These are phyloP conservation scores for Pseudogymnoascus sp. DNA, from an alignment of 2,329 filamentous ascomycete species.

Conservation along the genomic window DNA sequence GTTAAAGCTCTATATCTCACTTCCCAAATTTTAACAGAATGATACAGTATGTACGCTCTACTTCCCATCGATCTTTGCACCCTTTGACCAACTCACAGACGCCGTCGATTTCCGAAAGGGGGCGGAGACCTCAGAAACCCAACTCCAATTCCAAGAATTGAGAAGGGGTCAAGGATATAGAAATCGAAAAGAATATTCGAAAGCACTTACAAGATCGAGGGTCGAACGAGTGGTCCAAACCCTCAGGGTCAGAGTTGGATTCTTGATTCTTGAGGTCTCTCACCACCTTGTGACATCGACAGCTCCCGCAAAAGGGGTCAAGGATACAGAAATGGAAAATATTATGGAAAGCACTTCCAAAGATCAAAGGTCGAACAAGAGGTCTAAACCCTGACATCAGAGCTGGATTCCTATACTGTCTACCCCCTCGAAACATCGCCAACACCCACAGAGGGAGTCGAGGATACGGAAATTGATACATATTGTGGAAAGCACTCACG, in stretches of 20 bases:
- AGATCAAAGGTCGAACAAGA: background rate
- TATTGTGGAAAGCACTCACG: background rate
- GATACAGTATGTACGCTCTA: background rate
- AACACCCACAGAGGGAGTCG: background rate
- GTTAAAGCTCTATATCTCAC: background rate
- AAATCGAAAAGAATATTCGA: too few relatives aligned
- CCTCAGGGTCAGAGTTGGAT: background rate
- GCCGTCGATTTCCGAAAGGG: too few relatives aligned
- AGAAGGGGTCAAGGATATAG: too few relatives aligned
- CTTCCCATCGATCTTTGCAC: background rate
- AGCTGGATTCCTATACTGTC: background rate
- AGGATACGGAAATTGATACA: background rate
- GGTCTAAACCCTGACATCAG: background rate
- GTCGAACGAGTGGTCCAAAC: too few relatives aligned
- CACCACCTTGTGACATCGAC: too few relatives aligned
- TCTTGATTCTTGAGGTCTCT: background rate
- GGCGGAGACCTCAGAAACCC: too few relatives aligned
- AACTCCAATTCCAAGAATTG: too few relatives aligned
- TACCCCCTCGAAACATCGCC: background rate
- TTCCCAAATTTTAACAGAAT: too few relatives aligned
- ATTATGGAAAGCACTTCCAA: too few relatives aligned
- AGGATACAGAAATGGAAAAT: too few relatives aligned
- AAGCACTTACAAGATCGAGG: too few relatives aligned
- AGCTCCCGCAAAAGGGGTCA: too few relatives aligned
- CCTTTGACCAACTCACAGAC: background rate